Conservation (phyloP, 2,329 filamentous ascomycete species). For the Aspergillus glaucus region DNA sequence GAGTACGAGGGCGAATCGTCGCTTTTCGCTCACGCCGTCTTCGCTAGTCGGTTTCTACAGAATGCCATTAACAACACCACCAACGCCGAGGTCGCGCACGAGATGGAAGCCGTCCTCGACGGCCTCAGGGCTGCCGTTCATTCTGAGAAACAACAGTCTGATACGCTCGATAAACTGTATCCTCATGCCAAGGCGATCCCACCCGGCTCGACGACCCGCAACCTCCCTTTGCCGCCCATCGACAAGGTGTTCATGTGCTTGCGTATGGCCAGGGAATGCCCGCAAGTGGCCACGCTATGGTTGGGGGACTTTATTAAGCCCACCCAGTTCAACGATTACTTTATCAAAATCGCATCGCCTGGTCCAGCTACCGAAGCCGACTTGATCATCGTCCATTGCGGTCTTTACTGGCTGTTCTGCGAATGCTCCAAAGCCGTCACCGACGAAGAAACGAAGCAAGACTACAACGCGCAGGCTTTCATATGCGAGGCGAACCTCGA, state of each 20-base stretch:
- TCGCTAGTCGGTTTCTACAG: slow-evolving; percentile 3
- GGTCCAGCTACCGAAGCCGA: slow-evolving; percentile 6
- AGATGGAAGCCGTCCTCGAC: slow-evolving; percentile 1
- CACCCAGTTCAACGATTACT: slow-evolving; percentile 7
- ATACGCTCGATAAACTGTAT: neutral
- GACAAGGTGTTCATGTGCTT: neutral
- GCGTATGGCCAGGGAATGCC: neutral
- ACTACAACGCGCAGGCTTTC: slow-evolving; percentile 6
- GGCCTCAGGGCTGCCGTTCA: slow-evolving; percentile 3
- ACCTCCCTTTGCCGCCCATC: neutral
- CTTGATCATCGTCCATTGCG: slow-evolving; percentile 11
- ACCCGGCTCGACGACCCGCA: neutral
- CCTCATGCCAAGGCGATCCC: neutral
- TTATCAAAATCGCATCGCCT: slow-evolving; percentile 7
- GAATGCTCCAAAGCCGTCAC: slow-evolving; percentile 1
- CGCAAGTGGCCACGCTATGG: neutral
- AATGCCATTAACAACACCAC: slow-evolving; percentile 1
- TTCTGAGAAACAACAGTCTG: slow-evolving; percentile 1
- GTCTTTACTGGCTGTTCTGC: slow-evolving; percentile 7
- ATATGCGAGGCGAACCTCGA: slow-evolving; percentile 8
- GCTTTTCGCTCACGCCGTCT: slow-evolving; percentile 4
- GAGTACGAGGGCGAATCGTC: slow-evolving; percentile 4
- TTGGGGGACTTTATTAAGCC: neutral
- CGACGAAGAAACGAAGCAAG: neutral
- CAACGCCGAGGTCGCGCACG: neutral